Base-by-base conservation (phyloP, 225 moss, liverwort and hornwort genomes). In the Climacium dendroides region DNA sequence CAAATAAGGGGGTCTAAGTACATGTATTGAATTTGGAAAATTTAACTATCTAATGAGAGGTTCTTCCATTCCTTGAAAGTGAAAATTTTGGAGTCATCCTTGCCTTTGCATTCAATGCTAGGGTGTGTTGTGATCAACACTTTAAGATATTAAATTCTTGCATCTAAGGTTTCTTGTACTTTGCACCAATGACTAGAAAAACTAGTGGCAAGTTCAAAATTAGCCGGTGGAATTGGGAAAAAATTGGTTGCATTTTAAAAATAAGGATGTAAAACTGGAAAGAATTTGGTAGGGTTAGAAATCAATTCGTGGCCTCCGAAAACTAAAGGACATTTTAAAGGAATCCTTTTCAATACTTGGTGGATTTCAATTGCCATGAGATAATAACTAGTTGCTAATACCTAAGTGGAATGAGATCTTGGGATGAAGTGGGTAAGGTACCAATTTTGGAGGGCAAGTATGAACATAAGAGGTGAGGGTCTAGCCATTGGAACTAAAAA, bases 341-440 rank as follows among this genome's bases (percentile, higher is more conserved):
- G n/a, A n/a, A n/a, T n/a, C n/a, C 7, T 7, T 37, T 67, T 67
- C 37, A 67, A 67, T 1, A 67, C 7, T 37, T n/a, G 12, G 7
- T 4, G 7, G 7, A 37, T 37, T 37, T 37, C 23, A 7, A 37
- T 1, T 39, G 3, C 24, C 14, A 24, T 5, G 0, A 24, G 4
- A 43, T 71, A 16, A 26, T 43, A 71, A 43, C 43, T 71, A 43
- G 5, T 5, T 0, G 2, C 5, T 43, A 71, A 15, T 16, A 28
- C 16, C 3, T 1, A 1, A 8, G 2, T 69, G 13, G 0, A 10
- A 4, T 3, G 3, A 43, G 3, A 15, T 71, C 25, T 3, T 0
- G 0, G 0, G 0, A 43, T 71, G 15, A 25, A 8, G 23, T 41
- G 8, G 39, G 0, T 2, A 14, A 34, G 3, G 5, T 34, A 34